phyloP scores from a whole-genome alignment of 805 yeast genomes.

The Kodamaea fukazawae region DNA sequence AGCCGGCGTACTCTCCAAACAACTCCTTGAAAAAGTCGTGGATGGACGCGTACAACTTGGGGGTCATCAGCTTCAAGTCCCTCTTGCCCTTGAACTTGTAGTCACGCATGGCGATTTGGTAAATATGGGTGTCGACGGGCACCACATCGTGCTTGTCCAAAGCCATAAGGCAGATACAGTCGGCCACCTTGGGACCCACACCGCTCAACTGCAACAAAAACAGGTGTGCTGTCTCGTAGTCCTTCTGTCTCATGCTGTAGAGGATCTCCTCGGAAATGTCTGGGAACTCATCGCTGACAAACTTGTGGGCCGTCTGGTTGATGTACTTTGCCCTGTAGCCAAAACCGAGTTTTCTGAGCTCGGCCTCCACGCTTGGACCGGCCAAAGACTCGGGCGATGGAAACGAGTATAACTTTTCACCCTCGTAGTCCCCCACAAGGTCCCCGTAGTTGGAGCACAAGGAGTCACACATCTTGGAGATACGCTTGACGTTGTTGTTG shows the following conservation, averaged over 20 bases:
- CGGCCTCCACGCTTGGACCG: slow-evolving; percentile 35
- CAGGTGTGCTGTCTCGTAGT: slow-evolving; percentile 54
- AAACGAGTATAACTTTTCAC: slow-evolving; percentile 62
- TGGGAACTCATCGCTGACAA: slow-evolving; percentile 42
- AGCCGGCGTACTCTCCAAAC: slow-evolving; percentile 94
- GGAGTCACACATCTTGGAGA: slow-evolving; percentile 86
- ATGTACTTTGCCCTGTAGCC: slow-evolving; percentile 94
- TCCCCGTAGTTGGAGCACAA: slow-evolving; percentile 70
- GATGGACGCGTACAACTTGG: slow-evolving; percentile 53
- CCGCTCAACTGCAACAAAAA: slow-evolving; percentile 70
- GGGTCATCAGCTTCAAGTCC: slow-evolving; percentile 46
- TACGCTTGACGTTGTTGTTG: slow-evolving; percentile 92
- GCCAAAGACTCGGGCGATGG: slow-evolving; percentile 61
- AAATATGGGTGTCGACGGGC: slow-evolving; percentile 95
- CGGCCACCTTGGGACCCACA: slow-evolving; percentile 98
- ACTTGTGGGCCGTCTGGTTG: slow-evolving; percentile 64
- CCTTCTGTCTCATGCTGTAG: slow-evolving; percentile 41
- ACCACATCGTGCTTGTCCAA: slow-evolving; percentile 82
- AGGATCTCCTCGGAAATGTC: slow-evolving; percentile 34
- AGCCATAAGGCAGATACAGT: slow-evolving; percentile 91
- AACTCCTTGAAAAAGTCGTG: slow-evolving; percentile 55
- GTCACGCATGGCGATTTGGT: slow-evolving; percentile 81
- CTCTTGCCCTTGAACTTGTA: slow-evolving; percentile 55
- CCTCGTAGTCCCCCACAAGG: slow-evolving; percentile 51
- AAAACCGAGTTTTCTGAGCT: slow-evolving; percentile 57